A percentile compares a stretch with the other conserved stretches of the same genome.
Conservation (phyloP, 257 asterid species). For the Coffea canephora region DNA sequence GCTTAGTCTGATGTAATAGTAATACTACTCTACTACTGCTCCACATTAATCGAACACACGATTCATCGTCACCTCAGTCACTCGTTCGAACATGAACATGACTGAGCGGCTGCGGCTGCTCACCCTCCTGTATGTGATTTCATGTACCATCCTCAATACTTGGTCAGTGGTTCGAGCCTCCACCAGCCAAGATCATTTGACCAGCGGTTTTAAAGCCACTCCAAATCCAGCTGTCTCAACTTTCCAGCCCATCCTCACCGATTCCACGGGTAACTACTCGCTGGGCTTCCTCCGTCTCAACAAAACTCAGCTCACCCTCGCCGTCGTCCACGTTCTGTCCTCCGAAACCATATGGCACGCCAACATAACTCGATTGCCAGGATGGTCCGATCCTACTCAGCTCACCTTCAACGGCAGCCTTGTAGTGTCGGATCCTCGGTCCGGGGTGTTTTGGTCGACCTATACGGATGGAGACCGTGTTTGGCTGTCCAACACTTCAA, state of each 20-base stretch:
- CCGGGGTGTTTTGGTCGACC: slow-evolving; percentile 85
- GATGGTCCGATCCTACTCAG: slow-evolving; percentile 56
- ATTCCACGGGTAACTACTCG: slow-evolving; percentile 65
- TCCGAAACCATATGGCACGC: slow-evolving; percentile 64
- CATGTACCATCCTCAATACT: slow-evolving; percentile 1
- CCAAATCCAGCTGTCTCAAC: slow-evolving; percentile 45
- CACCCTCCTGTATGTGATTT: background rate
- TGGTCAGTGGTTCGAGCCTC: slow-evolving; percentile 27
- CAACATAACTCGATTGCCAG: slow-evolving; percentile 35
- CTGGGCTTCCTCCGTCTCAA: slow-evolving; percentile 71
- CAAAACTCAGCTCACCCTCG: slow-evolving; percentile 42
- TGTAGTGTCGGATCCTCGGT: slow-evolving; percentile 51
- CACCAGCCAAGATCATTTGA: slow-evolving; percentile 32
- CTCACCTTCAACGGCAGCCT: slow-evolving; percentile 72
- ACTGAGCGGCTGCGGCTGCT: slow-evolving; percentile 1
- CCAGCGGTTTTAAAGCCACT: slow-evolving; percentile 52
- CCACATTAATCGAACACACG: background rate
- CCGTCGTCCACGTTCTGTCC: slow-evolving; percentile 65
- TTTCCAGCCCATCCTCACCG: slow-evolving; percentile 64
- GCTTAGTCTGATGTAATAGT: background rate
- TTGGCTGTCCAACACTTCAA: slow-evolving; percentile 63
- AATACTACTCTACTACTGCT: background rate
- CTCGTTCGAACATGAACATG: background rate
- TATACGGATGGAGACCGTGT: slow-evolving; percentile 58
- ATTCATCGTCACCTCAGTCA: background rate